Evolutionary conservation across 495 filamentous ascomycete species (phyloP), one percentile per base, ranked within the genome.

Genomic region (Corynascus novoguineensis): DNA sequence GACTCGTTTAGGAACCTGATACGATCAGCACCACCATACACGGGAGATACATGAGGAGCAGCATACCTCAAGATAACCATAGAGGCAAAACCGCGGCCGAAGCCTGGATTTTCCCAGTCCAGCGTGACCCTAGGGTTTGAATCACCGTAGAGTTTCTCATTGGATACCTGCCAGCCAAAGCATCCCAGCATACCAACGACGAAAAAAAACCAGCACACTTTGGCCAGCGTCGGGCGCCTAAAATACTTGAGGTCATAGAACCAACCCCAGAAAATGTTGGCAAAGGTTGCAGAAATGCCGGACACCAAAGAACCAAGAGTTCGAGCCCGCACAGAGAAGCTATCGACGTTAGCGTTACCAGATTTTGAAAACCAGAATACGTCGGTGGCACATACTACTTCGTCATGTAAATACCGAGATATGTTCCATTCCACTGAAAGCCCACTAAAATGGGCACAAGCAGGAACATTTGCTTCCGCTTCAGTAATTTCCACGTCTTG

Each of bases 351-450:
- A 21, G 21, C 12, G 7, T 11, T 14, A n/a, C n/a, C 12, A n/a
- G 10, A 25, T 24, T 24, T 17, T 17, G 4, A 17, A 3, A 21
- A 4, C 7, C n/a, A 17, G 15, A 21, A 8, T 21, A 2, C 0
- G 5, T 41, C 37, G 3, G 27, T 2, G 12, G 25, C 2, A 51
- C 49, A 14, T 40, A 51, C 49, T 84, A 83, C 49, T 78, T 78
- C 17, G 79, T 78, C 59, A 82, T 70, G 64, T 82, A 83, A 58
- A 81, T 83, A n/a, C 77, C 75, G 31, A 78, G 68, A 42, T 84
- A 83, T 4, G 80, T 80, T 6, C 64, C 55, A 49, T 81, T 80
- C 73, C 80, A 83, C 44, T 78, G 76, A 47, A 75, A 77, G 0
- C 78, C 77, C n/a, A 82, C 66, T 29, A 81, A 73, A 35, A 83